Base-by-base conservation (phyloP, 208 protist genomes). In the Crithidia mellificae region DNA sequence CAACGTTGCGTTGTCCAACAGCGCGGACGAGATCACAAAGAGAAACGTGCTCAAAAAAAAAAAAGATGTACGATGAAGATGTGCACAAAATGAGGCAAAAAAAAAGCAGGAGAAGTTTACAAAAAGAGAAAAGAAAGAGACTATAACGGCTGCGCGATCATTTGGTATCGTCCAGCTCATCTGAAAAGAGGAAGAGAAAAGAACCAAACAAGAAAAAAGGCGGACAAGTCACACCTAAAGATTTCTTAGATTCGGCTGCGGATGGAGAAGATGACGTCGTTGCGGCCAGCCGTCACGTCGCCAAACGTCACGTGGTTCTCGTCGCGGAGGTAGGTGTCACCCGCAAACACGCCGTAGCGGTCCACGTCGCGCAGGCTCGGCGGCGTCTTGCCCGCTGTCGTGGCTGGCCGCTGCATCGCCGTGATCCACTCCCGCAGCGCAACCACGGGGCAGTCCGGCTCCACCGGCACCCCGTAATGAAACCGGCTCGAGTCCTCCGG, bases 231-330 rank as follows among this genome's bases (percentile, higher is more conserved):
- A n/a, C 9, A 12, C 38, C 29, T 38, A 55, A 61, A 53, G 24
- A n/a, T n/a, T n/a, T n/a, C n/a, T n/a, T n/a, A n/a, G n/a, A n/a
- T n/a, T n/a, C 49, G 51, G 14, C 61, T 43, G 30, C 57, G 63
- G 20, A 87, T 69, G 19, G 74, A 83, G 25, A 87, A 90, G 19
- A 87, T 54, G 57, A 61, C 82, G 65, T 90, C 78, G 67, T 85
- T 84, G 34, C 70, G 62, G n/a, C 81, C 75, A n/a, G 59, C 22
- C 22, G 81, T 87, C 29, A 68, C 78, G 34, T 75, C 56, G 19
- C 46, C 61, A 57, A 91, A 91, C 20, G 73, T 84, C 3, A 72
- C 24, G 1, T n/a, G 49, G 25, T 65, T 52, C 39, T 64, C 73
- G 15, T 80, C 67, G 5, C 49, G 25, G 9, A 87, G 63, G 30